Evolutionary conservation across 768 basidiomycete genomes (phyloP).

Genomic region (Neoboletus brunneissimus): DNA sequence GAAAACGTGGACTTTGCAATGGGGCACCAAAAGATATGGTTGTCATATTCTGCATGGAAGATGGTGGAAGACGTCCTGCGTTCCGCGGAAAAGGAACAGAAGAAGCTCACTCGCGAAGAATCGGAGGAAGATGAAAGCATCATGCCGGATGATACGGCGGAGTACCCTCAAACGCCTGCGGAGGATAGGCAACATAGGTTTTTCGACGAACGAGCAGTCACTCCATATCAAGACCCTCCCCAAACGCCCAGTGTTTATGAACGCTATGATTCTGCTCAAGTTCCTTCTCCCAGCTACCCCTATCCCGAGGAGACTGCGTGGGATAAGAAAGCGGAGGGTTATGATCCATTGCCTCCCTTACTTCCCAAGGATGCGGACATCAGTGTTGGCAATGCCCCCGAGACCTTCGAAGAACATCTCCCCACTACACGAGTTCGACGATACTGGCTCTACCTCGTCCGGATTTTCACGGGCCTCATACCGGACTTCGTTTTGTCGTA

Average conservation of each 20-base stretch:
- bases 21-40: conserved; percentile 54
- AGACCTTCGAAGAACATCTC: conserved; percentile 50
- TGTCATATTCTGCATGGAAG: conserved; percentile 58
- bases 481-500: conserved; percentile 48
- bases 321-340: conserved; percentile 41
- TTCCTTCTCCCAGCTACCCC: conserved; percentile 22
- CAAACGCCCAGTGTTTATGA: conserved; percentile 29
- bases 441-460: conserved; percentile 58
- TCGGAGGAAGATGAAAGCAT: conserved; percentile 49
- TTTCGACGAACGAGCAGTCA: conserved; percentile 30
- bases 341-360: conserved; percentile 29
- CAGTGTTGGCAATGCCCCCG: conserved; percentile 42
- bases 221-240: conserved; percentile 32
- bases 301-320: conserved; percentile 39
- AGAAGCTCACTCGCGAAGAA: conserved; percentile 38
- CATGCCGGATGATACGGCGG: conserved; percentile 38
- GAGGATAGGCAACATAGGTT: conserved; percentile 33
- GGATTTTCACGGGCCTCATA: conserved; percentile 53
- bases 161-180: conserved; percentile 35
- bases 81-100: conserved; percentile 47
- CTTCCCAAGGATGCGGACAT: conserved; percentile 38
- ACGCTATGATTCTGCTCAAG: conserved; percentile 21
- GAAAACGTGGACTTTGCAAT: conserved; percentile 54
- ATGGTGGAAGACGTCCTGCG: conserved; percentile 56
- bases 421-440: conserved; percentile 54